Percentiles rank a stretch among this genome's conserved stretches.
Conservation (phyloP, 805 yeast species). For the Blastobotrys americana region DNA sequence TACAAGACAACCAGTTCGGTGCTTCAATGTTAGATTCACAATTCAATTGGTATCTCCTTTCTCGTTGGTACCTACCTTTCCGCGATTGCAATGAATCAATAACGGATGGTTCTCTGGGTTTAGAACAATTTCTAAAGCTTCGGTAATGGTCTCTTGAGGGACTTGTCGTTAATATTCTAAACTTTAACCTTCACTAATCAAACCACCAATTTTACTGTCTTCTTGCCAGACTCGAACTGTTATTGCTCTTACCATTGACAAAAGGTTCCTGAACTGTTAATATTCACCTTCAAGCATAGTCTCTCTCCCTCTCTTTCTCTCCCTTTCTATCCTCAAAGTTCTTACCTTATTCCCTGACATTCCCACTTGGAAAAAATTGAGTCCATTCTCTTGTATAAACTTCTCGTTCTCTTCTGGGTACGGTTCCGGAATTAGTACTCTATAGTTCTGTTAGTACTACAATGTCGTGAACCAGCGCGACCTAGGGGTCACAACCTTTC, state of each 20-base stretch:
- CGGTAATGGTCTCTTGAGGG: constrained; percentile 58
- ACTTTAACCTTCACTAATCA: too few species aligned
- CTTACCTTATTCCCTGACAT: constrained; percentile 76
- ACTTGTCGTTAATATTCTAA: too few species aligned
- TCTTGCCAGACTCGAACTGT: background rate
- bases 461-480: too few species aligned
- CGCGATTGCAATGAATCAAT: constrained; percentile 90
- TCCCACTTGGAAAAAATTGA: constrained; percentile 77
- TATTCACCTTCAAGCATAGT: constrained; percentile 1
- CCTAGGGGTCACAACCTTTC: background rate
- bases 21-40: too few species aligned
- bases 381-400: constrained; percentile 54
- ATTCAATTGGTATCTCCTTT: too few species aligned
- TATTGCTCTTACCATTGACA: constrained; percentile 50
- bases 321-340: too few species aligned
- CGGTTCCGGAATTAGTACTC: constrained; percentile 80
- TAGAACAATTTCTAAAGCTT: constrained; percentile 72
- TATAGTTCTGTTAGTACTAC: too few species aligned
- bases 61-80: too few species aligned
- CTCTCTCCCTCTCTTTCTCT: too few species aligned
- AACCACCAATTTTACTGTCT: too few species aligned
- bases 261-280: constrained; percentile 54
- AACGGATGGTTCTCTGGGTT: constrained; percentile 88
- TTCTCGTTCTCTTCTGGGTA: constrained; percentile 72
- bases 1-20: constrained; percentile 91